Evolutionary conservation across 1,284 basidiomycete species (phyloP), one percentile per base, ranked within the genome.

Genomic region (Austroboletus novae-zelandiae): DNA sequence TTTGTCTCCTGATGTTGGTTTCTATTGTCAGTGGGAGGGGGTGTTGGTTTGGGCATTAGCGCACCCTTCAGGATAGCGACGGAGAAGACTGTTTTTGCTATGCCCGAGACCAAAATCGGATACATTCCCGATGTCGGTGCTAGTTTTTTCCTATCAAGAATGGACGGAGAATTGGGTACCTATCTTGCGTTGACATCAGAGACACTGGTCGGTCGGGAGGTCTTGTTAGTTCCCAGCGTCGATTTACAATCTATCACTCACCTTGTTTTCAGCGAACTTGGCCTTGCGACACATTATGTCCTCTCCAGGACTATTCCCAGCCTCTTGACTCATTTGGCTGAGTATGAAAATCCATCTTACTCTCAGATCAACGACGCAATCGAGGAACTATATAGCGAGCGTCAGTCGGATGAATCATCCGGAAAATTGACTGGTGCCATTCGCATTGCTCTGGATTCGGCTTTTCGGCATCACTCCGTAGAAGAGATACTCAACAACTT

Each of bases 61-160:
- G 95, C 94, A 5, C 82, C 86, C 0, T 94, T 99, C 72, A 81
- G 97, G 55, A 81, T 99, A 52, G 95, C 95, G 4, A 98, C 97
- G 4, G 94, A 98, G 69, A 89, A 89, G 40, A 98, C 96, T 1
- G 56, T 80, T 1, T 91, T 95, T 66, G 90, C 94, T n/a, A 99
- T 99, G 96, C 97, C 97, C 32, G 94, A 98, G 73, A 91, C 91
- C 20, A 93, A 91, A 66, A 95, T 96, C 57, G 94, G 91, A 37
- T 90, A 88, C 61, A 86, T 77, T 60, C 94, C 93, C 29, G 93
- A 96, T 70, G 96, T 99, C 44, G 97, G 97, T 34, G 90, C 89
- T 39, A 94, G 84, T 59, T 90, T 88, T 72, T 94, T 94, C 72
- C 76, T 99, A 47, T 86, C 94, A 27, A 82, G 88, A 58, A 73